A percentile compares a stretch with the other conserved stretches of the same genome.
Conservation (phyloP, 139 green algal species). For the Nannochloris sp. region DNA sequence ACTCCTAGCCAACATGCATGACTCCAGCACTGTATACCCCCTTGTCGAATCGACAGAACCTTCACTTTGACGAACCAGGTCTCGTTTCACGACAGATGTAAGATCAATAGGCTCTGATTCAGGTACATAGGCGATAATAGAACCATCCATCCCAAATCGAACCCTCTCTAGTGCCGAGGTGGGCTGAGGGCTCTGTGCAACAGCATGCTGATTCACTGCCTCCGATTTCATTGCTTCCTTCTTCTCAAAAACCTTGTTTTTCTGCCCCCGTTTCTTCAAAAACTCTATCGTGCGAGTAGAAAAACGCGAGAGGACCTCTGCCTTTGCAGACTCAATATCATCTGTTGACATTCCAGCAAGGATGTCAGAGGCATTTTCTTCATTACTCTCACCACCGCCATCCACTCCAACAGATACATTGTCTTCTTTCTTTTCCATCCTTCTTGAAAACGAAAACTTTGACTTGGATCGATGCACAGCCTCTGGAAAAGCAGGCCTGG, state of each 20-base stretch:
- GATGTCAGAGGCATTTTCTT: slow-evolving; percentile 13
- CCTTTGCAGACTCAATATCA: slow-evolving; percentile 18
- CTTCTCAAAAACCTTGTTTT: neutral
- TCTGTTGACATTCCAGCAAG: slow-evolving; percentile 20
- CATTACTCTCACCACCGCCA: neutral
- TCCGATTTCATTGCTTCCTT: neutral
- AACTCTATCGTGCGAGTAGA: slow-evolving; percentile 15
- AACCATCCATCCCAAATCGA: neutral
- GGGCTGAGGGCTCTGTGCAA: no score
- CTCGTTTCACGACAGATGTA: neutral
- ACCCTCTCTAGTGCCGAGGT: neutral
- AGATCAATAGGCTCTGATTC: no score
- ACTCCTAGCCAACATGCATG: slow-evolving; percentile 44
- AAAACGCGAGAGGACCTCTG: slow-evolving; percentile 21
- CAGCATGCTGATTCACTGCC: no score
- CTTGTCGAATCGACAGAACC: neutral
- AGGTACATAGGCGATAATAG: neutral
- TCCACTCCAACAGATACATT: neutral
- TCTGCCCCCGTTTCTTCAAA: slow-evolving; percentile 8
- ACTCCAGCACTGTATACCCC: slow-evolving; percentile 29
- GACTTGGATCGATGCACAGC: slow-evolving; percentile 29
- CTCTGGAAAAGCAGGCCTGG: slow-evolving; percentile 18
- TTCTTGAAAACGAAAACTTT: slow-evolving; percentile 25
- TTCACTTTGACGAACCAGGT: neutral
- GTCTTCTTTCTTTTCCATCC: neutral